These are phyloP conservation scores for Colletotrichum tofieldiae DNA, from an alignment of 2,329 filamentous ascomycete species.

Conservation along the genomic window DNA sequence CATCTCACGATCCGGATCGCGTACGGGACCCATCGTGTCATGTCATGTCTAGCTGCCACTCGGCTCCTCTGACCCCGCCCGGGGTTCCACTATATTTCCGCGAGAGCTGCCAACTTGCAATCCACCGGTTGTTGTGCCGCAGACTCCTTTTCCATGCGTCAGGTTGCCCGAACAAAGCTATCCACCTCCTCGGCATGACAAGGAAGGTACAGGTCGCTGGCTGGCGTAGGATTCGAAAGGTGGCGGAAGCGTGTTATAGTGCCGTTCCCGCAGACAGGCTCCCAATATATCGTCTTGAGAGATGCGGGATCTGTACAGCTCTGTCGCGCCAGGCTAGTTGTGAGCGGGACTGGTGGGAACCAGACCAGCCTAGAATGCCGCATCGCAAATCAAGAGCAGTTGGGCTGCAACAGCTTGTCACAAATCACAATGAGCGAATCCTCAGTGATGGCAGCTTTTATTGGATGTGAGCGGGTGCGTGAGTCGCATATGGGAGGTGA, in stretches of 20 bases:
- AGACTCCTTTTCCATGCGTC: conserved; percentile 10
- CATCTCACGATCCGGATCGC: not conserved
- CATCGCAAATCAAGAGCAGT: conserved; percentile 1
- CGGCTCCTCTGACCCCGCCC: conserved; percentile 12
- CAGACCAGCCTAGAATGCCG: conserved; percentile 3
- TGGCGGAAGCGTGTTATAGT: not conserved
- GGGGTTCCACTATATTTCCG: not conserved
- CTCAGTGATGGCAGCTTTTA: not conserved
- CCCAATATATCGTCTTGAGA: not conserved
- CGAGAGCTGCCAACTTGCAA: not conserved
- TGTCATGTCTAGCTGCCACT: conserved; percentile 25
- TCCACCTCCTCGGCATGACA: not conserved
- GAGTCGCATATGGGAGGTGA: not conserved
- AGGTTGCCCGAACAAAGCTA: not conserved
- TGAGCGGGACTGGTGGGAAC: not conserved
- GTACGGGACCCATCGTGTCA: conserved; percentile 22
- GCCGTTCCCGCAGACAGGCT: not conserved
- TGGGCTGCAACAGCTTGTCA: not conserved
- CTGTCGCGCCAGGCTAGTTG: not conserved
- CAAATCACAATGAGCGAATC: not conserved
- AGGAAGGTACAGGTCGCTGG: not conserved
- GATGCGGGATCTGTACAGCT: not conserved
- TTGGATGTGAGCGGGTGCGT: not conserved
- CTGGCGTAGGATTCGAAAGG: not conserved
- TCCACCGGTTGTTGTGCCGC: not conserved